phyloP scores from a whole-genome alignment of 768 basidiomycete genomes.

The Omphalotus guepiniiformis region DNA sequence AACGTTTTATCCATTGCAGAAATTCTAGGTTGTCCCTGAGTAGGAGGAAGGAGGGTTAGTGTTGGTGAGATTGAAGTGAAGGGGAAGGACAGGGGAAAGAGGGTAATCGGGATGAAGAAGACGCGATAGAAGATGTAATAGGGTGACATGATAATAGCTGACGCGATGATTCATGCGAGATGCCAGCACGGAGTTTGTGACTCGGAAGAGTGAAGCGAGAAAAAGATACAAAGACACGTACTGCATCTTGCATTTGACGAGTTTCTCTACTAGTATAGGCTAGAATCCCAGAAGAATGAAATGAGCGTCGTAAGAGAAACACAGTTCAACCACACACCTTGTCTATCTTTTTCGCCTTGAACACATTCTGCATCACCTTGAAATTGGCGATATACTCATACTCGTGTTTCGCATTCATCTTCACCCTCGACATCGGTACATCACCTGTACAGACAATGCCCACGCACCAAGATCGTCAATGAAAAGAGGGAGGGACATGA shows the following conservation, averaged over 20 bases:
- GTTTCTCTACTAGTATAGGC: constrained; percentile 94
- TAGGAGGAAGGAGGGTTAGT: constrained; percentile 3
- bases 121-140: constrained; percentile 6
- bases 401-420: constrained; percentile 94
- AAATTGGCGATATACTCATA: constrained; percentile 95
- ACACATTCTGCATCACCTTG: constrained; percentile 90
- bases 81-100: background rate
- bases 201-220: no score
- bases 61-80: background rate
- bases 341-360: constrained; percentile 92
- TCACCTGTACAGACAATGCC: constrained; percentile 52
- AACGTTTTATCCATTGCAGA: constrained; percentile 94
- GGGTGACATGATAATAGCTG: no score
- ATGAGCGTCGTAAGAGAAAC: constrained; percentile 1
- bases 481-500: background rate
- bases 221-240: constrained; percentile 38
- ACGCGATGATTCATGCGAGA: no score
- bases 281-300: constrained; percentile 25
- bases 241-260: constrained; percentile 99
- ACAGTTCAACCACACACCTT: constrained; percentile 52
- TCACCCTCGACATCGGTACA: constrained; percentile 86
- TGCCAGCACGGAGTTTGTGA: no score
- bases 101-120: background rate
- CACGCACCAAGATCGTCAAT: constrained; percentile 16
- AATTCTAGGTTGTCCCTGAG: constrained; percentile 95